These are phyloP conservation scores for Amaranthus tricolor DNA, from an alignment of 179 eudicot genomes.

Conservation along the genomic window DNA sequence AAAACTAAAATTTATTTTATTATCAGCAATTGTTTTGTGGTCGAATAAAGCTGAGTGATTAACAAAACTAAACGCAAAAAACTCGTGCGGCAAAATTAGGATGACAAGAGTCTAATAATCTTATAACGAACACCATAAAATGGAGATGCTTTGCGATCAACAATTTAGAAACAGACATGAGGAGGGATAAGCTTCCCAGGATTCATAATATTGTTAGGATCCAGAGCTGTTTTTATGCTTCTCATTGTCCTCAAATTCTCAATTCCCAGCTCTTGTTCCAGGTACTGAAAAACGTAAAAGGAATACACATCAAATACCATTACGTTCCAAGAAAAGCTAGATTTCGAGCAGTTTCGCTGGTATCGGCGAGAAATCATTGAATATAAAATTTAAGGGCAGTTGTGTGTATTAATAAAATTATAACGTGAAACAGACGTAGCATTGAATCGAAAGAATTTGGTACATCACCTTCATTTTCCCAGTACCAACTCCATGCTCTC, in stretches of 20 bases:
- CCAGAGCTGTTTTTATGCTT: constrained; percentile 78
- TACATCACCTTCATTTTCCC: constrained; percentile 88
- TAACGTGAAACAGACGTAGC: not conserved
- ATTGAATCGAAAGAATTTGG: not conserved
- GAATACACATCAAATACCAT: not conserved
- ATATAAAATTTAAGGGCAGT: not conserved
- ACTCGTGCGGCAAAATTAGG: no score
- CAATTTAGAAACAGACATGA: constrained; percentile 67
- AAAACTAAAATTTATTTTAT: no score
- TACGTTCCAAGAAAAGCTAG: not conserved
- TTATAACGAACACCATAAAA: not conserved
- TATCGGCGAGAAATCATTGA: not conserved
- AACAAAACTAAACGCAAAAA: no score
- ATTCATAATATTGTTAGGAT: constrained; percentile 89
- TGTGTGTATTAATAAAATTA: not conserved
- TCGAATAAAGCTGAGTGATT: no score
- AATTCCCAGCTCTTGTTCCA: constrained; percentile 86
- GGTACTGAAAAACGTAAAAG: constrained; percentile 47
- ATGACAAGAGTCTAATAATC: no score
- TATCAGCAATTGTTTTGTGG: no score
- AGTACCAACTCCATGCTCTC: constrained; percentile 99
- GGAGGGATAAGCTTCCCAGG: constrained; percentile 97
- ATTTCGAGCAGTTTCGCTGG: not conserved
- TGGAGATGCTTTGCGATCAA: not conserved
- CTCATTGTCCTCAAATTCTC: constrained; percentile 84